Evolutionary conservation across 108 stramenopile species (phyloP), one percentile per base, ranked within the genome.

Genomic region (Pseudonitzschia multistriata): DNA sequence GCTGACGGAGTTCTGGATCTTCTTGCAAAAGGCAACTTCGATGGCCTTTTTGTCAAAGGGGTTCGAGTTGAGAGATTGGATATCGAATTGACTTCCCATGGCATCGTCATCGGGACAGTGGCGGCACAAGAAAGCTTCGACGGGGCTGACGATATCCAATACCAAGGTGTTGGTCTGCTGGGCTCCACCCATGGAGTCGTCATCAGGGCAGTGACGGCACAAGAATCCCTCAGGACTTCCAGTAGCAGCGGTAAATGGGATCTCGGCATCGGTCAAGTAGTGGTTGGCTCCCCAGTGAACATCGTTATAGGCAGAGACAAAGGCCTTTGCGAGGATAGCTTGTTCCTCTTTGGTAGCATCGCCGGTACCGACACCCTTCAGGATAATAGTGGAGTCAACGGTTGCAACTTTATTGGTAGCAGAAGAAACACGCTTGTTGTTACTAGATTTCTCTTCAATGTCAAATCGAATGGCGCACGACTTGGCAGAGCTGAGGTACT

Each of bases 71-170:
- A 64, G 21, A 22, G 39, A 24, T 10, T 31, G 10, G 33, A 42
- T 47, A 19, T 59, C 35, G 33, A 59, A 59, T 8, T 45, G 34
- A 27, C 35, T 29, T 47, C 42, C 45, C 27, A 47, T 47, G 6
- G 62, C 37, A 39, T 64, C 62, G 40, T 64, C 62, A 22, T 64
- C 62, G 34, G 40, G 37, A 22, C 62, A 64, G 62, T 64, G 27
- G 25, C 34, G 30, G 40, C 62, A 64, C 42, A 64, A 29, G 3
- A 21, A 28, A 5, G n/a, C 40, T 14, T 39, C 25, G 14, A 64
- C 45, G 34, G 62, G 62, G 21, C 35, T 64, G 62, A 64, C 62
- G 45, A 64, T 64, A 27, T 64, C 62, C 62, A 64, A 64, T 13
- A 64, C 62, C 21, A 64, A 5, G 28, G 62, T 64, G 40, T 42